Base-by-base conservation (phyloP, 1,284 basidiomycete species). In the Wolfiporia cocos region DNA sequence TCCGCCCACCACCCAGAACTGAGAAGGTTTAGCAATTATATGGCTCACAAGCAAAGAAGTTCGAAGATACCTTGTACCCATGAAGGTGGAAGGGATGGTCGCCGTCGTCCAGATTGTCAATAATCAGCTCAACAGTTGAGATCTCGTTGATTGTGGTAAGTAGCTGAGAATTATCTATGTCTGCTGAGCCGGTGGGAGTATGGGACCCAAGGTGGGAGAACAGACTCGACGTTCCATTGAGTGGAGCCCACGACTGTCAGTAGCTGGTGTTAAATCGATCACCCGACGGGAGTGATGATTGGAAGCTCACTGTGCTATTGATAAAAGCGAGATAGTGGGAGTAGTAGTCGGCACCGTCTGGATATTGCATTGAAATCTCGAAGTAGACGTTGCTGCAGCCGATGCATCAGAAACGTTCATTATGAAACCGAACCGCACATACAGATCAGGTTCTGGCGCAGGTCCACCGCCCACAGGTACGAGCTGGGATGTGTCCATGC, bases 41-140 rank as follows among this genome's bases (percentile, higher is more conserved):
- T 33, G 48, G 34, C 5, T 26, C 23, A 34, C 18, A 9, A 6
- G 18, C 12, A 14, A 5, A 23, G 12, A 5, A 4, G 23, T 6
- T 5, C 3, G 22, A 34, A 29, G 22, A 31, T 9, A 72, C 69
- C 42, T 63, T 63, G 47, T 75, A 61, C 1, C 64, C 60, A 34
- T 66, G 63, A 38, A 69, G 56, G 41, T 71, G 70, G 57, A 72
- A 70, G 0, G 71, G 70, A 44, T 70, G 70, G 38, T 63, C 59
- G 10, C 65, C 66, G 40, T 70, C 67, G 50, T 69, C 67, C 21
- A 59, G 37, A 38, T 62, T 65, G 37, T 61, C 52, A 32, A 65
- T 53, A 17, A 53, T 40, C 28, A 66, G 43, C 39, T 66, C 59
- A 17, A 63, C 48, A 11, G 58, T 56, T 15, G 59, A 54, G 33